Conservation (phyloP, 2,329 filamentous ascomycete genomes). For the Botrytis fabae region DNA sequence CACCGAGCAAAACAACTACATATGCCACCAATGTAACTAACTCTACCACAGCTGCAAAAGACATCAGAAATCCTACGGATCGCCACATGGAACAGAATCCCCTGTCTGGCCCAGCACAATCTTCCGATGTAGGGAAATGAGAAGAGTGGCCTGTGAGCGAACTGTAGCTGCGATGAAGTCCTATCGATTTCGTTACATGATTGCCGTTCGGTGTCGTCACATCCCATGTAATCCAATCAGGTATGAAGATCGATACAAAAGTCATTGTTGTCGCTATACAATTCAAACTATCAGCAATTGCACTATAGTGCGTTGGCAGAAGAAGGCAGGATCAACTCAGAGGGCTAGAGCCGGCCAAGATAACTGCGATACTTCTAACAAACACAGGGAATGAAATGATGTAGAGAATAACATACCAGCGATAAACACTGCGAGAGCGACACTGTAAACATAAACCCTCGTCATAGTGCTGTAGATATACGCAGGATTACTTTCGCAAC, state of each 20-base stretch:
- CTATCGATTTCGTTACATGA: conserved; percentile 65
- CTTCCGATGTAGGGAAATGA: conserved; percentile 65
- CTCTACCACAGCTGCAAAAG: conserved; percentile 78
- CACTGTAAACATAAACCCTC: conserved; percentile 45
- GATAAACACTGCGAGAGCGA: conserved; percentile 46
- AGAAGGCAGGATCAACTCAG: not conserved
- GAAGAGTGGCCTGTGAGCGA: conserved; percentile 58
- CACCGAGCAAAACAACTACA: conserved; percentile 72
- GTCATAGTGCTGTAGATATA: conserved; percentile 42
- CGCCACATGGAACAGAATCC: conserved; percentile 93
- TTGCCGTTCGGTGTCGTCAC: conserved; percentile 50
- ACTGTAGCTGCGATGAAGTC: conserved; percentile 80
- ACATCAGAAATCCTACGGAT: conserved; percentile 78
- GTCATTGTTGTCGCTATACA: conserved; percentile 72
- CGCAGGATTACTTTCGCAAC: conserved; percentile 6
- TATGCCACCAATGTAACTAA: conserved; percentile 80
- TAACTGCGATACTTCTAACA: not conserved
- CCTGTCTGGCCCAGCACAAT: conserved; percentile 57
- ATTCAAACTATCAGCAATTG: conserved; percentile 16
- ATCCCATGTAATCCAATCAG: conserved; percentile 69
- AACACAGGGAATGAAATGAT: not conserved
- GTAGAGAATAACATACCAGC: conserved; percentile 44
- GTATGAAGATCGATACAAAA: conserved; percentile 65
- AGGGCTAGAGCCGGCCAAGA: not conserved
- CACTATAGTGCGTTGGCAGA: not conserved